phyloP scores from a whole-genome alignment of 225 moss, liverwort and hornwort genomes.

The Anthoceros angustus region DNA sequence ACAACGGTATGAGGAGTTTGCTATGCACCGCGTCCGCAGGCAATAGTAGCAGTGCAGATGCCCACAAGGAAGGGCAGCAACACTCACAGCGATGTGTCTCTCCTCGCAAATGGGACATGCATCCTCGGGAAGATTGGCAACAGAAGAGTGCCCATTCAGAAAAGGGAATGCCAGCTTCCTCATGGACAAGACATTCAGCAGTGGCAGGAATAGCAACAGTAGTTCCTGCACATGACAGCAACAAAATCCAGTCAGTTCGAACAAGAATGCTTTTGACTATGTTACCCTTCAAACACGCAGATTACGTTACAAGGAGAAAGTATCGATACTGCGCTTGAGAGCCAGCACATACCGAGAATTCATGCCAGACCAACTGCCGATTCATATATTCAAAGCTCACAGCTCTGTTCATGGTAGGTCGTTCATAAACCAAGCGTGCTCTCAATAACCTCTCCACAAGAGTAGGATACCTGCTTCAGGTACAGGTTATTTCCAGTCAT shows the following conservation, averaged over 20 bases:
- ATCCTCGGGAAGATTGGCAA: conserved; percentile 46
- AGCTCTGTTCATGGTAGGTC: conserved; percentile 69
- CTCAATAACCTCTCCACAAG: conserved; percentile 71
- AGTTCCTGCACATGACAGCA: conserved; percentile 44
- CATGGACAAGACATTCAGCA: conserved; percentile 80
- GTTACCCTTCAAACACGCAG: not conserved
- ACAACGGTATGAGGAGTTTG: conserved; percentile 67
- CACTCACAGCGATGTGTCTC: conserved; percentile 51
- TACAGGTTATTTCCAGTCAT: not conserved
- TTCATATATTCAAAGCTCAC: conserved; percentile 99
- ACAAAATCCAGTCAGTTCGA: not conserved
- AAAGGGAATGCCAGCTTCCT: conserved; percentile 63
- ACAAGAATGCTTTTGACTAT: conserved; percentile 2
- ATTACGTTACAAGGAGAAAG: no score
- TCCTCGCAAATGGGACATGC: conserved; percentile 80
- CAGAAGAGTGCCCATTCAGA: conserved; percentile 28
- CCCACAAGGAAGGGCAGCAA: conserved; percentile 65
- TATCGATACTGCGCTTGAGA: not conserved
- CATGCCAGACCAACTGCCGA: conserved; percentile 97
- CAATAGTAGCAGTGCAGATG: conserved; percentile 93
- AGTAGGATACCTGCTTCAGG: conserved; percentile 53
- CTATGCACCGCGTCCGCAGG: conserved; percentile 66
- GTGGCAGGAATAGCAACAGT: conserved; percentile 72
- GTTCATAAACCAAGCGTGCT: conserved; percentile 70
- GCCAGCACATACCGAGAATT: conserved; percentile 43